phyloP scores from a whole-genome alignment of 805 yeast species.

The Kodamaea jinghongensis region DNA sequence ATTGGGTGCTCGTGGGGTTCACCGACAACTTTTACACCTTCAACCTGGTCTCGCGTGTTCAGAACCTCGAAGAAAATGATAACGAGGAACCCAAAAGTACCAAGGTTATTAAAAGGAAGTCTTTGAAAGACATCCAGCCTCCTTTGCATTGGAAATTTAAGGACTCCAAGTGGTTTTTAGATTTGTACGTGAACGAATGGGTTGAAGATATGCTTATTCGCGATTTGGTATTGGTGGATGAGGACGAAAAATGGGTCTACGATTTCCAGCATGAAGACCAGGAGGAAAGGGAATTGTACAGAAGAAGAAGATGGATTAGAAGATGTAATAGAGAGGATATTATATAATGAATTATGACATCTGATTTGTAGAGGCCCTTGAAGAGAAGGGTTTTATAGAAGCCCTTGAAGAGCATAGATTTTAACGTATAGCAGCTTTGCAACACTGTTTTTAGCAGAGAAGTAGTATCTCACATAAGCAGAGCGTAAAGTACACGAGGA shows the following conservation, averaged over 20 bases:
- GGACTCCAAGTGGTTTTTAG: slow-evolving; percentile 59
- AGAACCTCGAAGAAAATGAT: slow-evolving; percentile 4
- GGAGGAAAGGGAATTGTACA: slow-evolving; percentile 3
- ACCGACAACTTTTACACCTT: slow-evolving; percentile 52
- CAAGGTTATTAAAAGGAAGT: slow-evolving; percentile 9
- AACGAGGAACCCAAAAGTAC: not conserved
- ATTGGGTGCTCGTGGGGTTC: slow-evolving; percentile 66
- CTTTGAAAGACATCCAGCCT: slow-evolving; percentile 45
- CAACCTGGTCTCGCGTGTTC: slow-evolving; percentile 25
- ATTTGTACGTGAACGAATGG: slow-evolving; percentile 65
- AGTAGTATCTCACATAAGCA: too few species aligned
- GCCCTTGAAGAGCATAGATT: too few species aligned
- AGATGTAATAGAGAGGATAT: slow-evolving; percentile 3
- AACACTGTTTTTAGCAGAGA: too few species aligned
- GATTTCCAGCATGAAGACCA: slow-evolving; percentile 35
- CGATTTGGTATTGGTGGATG: slow-evolving; percentile 59
- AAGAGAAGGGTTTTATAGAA: too few species aligned
- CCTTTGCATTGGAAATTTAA: slow-evolving; percentile 60
- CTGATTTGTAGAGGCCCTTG: not conserved
- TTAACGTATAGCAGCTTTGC: too few species aligned
- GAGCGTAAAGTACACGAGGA: too few species aligned
- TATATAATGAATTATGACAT: not conserved
- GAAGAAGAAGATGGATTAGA: slow-evolving; percentile 10
- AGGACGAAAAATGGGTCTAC: slow-evolving; percentile 84
- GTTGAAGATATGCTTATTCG: slow-evolving; percentile 47